Base-by-base conservation (phyloP, 2,329 filamentous ascomycete species). In the Fusarium devonianum region DNA sequence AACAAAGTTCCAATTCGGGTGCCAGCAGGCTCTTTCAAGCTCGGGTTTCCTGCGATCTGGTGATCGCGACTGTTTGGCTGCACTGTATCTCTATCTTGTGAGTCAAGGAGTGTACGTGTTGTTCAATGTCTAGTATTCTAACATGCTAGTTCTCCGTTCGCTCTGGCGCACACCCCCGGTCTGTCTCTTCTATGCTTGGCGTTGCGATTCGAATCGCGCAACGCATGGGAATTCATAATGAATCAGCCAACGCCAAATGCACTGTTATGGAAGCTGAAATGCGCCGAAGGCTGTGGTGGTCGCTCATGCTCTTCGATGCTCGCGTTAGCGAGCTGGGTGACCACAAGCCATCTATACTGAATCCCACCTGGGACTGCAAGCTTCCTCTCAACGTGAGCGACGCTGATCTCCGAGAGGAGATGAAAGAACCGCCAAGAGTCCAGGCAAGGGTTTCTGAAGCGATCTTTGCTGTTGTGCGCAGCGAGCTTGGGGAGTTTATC, bases 231-330 rank as follows among this genome's bases (percentile, higher is more conserved):
- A 70, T 86, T 5, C 75, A 85, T 38, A 73, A 61, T 41, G 83
- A 86, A 61, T 59, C 72, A 0, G 54, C 50, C 1, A 54, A 65
- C 11, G 35, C 63, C 2, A 63, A 53, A 16, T 64, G 43, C 14
- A 54, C 51, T 4, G 41, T 59, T 6, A 76, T 80, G 10, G 83
- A 87, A 58, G 78, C 76, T 2, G 84, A 87, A 67, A 76, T 86
- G 72, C 78, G 83, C 10, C 78, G 84, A 21, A 71, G 84, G 23
- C 73, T 87, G 0, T 87, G 83, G 83, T 87, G 83, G 84, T 73
- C 80, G 0, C 67, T 88, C 1, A 67, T 81, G 0, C 65, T 81
- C 3, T 81, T 85, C 45, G 85, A 88, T 58, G 67, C 69, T 34
- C 81, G 84, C 12, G 75, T 84, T 10, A 69, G 77, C 55, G 82